A percentile compares a stretch with the other conserved stretches of the same genome.
These are phyloP conservation scores for Helotiales sp. DNA, from an alignment of 2,329 filamentous ascomycete genomes.

Conservation along the genomic window DNA sequence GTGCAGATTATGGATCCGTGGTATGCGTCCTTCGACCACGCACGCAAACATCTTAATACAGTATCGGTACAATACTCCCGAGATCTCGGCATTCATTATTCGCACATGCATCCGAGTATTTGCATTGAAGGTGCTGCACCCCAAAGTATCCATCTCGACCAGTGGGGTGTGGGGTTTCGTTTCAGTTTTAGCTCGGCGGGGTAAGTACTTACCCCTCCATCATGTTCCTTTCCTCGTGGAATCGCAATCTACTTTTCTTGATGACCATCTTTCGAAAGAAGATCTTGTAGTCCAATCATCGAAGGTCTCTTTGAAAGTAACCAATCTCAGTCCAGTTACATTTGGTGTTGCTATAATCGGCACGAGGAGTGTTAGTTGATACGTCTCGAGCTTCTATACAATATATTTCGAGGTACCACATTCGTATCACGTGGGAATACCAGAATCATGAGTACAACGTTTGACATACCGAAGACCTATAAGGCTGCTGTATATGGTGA, in stretches of 20 bases:
- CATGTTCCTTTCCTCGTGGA: neutral
- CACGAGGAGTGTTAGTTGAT: too few relatives aligned
- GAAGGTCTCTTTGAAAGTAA: too few relatives aligned
- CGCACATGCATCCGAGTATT: neutral
- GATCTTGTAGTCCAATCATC: too few relatives aligned
- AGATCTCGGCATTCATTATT: neutral
- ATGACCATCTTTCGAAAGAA: too few relatives aligned
- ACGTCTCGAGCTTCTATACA: too few relatives aligned
- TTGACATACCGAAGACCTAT: constrained; percentile 53
- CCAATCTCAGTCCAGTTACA: too few relatives aligned
- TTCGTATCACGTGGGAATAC: neutral
- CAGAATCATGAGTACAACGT: neutral
- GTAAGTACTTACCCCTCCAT: neutral
- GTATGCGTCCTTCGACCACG: neutral
- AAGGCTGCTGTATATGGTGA: constrained; percentile 58
- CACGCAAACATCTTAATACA: neutral
- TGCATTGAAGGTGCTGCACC: neutral
- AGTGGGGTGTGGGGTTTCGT: too few relatives aligned
- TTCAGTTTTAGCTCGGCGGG: neutral
- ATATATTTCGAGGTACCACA: too few relatives aligned
- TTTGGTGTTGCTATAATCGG: too few relatives aligned
- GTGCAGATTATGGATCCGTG: neutral
- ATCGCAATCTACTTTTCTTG: too few relatives aligned
- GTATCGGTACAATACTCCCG: neutral
- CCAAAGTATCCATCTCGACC: neutral